Evolutionary conservation across 2,329 filamentous ascomycete species (phyloP).

Genomic region (Colletotrichum sansevieriae): DNA sequence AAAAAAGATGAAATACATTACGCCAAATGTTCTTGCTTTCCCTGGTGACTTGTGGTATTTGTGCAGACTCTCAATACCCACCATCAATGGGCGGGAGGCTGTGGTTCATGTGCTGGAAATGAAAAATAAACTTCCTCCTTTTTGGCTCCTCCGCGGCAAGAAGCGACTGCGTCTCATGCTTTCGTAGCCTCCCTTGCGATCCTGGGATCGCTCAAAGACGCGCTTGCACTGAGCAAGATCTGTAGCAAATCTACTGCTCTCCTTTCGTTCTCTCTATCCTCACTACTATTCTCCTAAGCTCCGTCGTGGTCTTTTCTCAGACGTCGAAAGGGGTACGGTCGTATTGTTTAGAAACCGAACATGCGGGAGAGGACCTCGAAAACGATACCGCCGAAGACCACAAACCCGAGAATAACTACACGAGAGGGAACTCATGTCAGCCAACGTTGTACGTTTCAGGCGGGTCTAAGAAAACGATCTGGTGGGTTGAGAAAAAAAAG

Average conservation of each 20-base stretch:
- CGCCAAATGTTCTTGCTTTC: slow-evolving; percentile 33
- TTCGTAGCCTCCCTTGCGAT: slow-evolving; percentile 9
- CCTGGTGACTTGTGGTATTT: slow-evolving; percentile 25
- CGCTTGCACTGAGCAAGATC: too few relatives aligned
- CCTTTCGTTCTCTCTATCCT: background rate
- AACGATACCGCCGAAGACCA: slow-evolving; percentile 71
- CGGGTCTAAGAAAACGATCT: background rate
- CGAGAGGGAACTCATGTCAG: slow-evolving; percentile 12
- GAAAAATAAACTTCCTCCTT: slow-evolving; percentile 2
- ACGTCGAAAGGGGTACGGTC: background rate
- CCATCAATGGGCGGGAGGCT: slow-evolving; percentile 2
- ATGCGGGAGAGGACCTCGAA: slow-evolving; percentile 70
- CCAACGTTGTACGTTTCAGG: background rate
- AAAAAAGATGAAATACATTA: slow-evolving; percentile 21
- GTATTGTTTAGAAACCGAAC: slow-evolving; percentile 50
- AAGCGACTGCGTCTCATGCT: slow-evolving; percentile 9
- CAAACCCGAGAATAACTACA: slow-evolving; percentile 68
- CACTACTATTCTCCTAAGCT: background rate
- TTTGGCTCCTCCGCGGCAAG: background rate
- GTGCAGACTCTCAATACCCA: slow-evolving; percentile 22
- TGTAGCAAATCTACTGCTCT: too few relatives aligned
- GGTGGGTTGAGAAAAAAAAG: background rate
- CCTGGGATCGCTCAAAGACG: background rate
- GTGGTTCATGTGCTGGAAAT: slow-evolving; percentile 22
- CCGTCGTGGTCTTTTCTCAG: background rate